These are phyloP conservation scores for Alternaria infectoria DNA, from an alignment of 2,329 filamentous ascomycete genomes.

Conservation along the genomic window DNA sequence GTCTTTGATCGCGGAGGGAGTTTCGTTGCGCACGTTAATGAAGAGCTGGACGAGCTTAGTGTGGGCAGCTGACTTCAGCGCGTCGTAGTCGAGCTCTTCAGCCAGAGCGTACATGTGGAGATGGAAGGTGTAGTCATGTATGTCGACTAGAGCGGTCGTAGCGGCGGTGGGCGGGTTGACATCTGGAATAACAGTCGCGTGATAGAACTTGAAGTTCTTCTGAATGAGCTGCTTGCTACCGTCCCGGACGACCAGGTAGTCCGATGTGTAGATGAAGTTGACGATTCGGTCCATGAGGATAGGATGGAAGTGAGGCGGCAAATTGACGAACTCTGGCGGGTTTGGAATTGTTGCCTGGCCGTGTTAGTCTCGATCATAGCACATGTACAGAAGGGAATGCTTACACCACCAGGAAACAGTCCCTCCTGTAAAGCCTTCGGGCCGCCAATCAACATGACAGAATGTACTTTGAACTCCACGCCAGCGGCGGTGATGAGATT, in stretches of 20 bases:
- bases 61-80: constrained; percentile 4
- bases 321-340: neutral
- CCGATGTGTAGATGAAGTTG: constrained; percentile 19
- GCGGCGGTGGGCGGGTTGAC: neutral
- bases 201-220: constrained; percentile 6
- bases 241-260: constrained; percentile 9
- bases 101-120: constrained; percentile 18
- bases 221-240: neutral
- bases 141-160: neutral
- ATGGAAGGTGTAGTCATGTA: constrained; percentile 9
- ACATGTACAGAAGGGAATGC: neutral
- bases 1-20: neutral
- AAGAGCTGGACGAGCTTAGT: neutral
- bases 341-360: neutral
- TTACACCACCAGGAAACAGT: constrained; percentile 13
- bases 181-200: neutral
- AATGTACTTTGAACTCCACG: constrained; percentile 18
- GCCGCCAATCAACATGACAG: constrained; percentile 18
- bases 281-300: constrained; percentile 17
- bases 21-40: neutral
- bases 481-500: constrained; percentile 10
- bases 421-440: constrained; percentile 12
- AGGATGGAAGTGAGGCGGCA: constrained; percentile 11
- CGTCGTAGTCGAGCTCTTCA: constrained; percentile 12
- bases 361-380: neutral